Percentiles rank a stretch among this genome's conserved stretches.
Evolutionary conservation across 169 alveolate genomes (phyloP).

Genomic region (Ichthyophthirius multifiliis): DNA sequence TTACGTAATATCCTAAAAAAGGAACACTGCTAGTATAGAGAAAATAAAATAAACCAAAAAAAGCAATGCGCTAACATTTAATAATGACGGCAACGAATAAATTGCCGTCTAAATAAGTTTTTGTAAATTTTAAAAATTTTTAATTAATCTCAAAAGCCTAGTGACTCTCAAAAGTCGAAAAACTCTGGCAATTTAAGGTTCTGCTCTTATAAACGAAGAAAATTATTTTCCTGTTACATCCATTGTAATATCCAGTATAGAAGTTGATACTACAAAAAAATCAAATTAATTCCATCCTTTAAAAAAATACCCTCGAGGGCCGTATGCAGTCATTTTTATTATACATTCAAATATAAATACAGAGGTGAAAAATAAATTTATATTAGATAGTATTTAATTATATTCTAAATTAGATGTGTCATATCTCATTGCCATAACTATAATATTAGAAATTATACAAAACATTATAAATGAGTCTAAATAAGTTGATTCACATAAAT

Average conservation of each 20-base stretch:
- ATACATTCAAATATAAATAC: slow-evolving; percentile 67
- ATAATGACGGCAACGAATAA: slow-evolving; percentile 52
- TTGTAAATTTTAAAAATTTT: slow-evolving; percentile 50
- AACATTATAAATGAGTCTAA: slow-evolving; percentile 58
- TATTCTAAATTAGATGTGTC: slow-evolving; percentile 41
- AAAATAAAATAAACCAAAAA: slow-evolving; percentile 52
- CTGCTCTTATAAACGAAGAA: slow-evolving; percentile 39
- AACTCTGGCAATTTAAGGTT: slow-evolving; percentile 45
- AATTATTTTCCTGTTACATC: slow-evolving; percentile 29
- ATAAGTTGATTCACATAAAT: slow-evolving; percentile 14
- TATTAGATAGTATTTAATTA: background rate
- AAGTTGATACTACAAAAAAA: slow-evolving; percentile 70
- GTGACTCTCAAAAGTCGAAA: slow-evolving; percentile 60
- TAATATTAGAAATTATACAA: slow-evolving; percentile 63
- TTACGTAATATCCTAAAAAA: slow-evolving; percentile 29
- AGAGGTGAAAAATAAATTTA: background rate
- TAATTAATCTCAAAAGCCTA: slow-evolving; percentile 55
- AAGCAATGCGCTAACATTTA: slow-evolving; percentile 50
- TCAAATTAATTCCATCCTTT: slow-evolving; percentile 76
- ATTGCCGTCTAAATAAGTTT: slow-evolving; percentile 56
- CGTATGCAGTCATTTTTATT: slow-evolving; percentile 57
- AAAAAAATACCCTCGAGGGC: slow-evolving; percentile 44
- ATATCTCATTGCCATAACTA: slow-evolving; percentile 63
- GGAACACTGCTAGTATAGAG: slow-evolving; percentile 52
- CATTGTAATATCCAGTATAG: slow-evolving; percentile 61